phyloP scores from a whole-genome alignment of 352 stramenopile species.

The Pythium angustatum region DNA sequence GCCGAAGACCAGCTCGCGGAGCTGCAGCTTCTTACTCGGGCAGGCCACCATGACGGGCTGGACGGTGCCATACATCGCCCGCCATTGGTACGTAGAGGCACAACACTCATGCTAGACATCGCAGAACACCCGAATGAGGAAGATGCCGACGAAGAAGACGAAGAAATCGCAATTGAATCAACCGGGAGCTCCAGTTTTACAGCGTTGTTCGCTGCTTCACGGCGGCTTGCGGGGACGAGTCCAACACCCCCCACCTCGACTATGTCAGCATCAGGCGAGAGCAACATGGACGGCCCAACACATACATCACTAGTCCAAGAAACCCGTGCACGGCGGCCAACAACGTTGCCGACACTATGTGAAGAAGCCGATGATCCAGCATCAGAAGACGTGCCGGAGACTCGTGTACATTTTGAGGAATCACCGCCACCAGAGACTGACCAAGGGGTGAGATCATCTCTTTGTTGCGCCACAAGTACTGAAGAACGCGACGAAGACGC shows the following conservation, averaged over 20 bases:
- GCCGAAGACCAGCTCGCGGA: conserved; percentile 42
- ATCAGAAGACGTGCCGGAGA: conserved; percentile 4
- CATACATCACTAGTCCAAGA: background rate
- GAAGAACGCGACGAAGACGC: background rate
- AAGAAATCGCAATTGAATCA: conserved; percentile 1
- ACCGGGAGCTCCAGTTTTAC: conserved; percentile 16
- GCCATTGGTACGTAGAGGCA: background rate
- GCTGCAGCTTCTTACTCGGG: conserved; percentile 46
- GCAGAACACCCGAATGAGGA: conserved; percentile 18
- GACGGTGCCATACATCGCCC: background rate
- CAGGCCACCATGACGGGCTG: conserved; percentile 26
- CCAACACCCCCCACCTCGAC: background rate
- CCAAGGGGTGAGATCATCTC: too few relatives aligned
- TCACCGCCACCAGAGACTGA: too few relatives aligned
- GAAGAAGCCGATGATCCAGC: conserved; percentile 20
- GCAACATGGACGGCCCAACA: background rate
- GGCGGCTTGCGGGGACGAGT: conserved; percentile 20
- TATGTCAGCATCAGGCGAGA: background rate
- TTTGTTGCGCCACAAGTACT: background rate
- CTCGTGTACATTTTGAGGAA: background rate
- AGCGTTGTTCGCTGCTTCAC: conserved; percentile 21
- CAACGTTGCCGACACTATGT: conserved; percentile 19
- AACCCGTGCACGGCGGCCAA: background rate
- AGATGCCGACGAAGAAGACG: background rate
- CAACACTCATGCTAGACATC: conserved; percentile 14